Percentiles rank a stretch among this genome's conserved stretches.
phyloP scores from a whole-genome alignment of 257 asterid genomes.

The Petunia axillaris region DNA sequence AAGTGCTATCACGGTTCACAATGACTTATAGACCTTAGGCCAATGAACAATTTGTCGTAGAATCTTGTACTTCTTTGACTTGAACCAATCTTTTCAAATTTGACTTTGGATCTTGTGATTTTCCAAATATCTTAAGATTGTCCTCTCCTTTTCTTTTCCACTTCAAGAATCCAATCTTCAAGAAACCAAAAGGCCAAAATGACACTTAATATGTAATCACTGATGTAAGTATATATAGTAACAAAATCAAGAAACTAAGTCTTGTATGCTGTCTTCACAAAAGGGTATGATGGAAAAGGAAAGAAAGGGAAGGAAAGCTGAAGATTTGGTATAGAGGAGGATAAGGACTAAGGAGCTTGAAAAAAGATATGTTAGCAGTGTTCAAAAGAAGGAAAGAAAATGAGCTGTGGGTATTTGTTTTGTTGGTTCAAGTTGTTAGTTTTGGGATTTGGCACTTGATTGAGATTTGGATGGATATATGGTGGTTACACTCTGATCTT shows the following conservation, averaged over 20 bases:
- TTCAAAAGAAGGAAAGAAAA: too few species aligned
- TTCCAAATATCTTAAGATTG: not conserved
- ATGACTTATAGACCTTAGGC: too few species aligned
- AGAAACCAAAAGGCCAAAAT: too few species aligned
- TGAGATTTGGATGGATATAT: conserved; percentile 28
- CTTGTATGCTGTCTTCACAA: not conserved
- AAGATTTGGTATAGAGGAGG: not conserved
- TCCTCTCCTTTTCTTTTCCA: not conserved
- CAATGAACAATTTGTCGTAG: not conserved
- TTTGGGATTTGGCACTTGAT: not conserved
- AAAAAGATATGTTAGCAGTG: not conserved
- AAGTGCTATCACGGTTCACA: too few species aligned
- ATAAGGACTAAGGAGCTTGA: not conserved
- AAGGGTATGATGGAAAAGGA: not conserved
- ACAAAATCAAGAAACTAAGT: not conserved
- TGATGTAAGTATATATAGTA: too few species aligned
- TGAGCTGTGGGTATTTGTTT: too few species aligned
- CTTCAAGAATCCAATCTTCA: not conserved
- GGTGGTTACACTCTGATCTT: conserved; percentile 18
- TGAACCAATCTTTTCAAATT: not conserved
- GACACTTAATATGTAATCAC: too few species aligned
- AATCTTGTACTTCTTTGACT: not conserved
- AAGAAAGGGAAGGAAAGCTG: not conserved
- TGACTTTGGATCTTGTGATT: not conserved
- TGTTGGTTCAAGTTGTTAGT: too few species aligned